These are phyloP conservation scores for Cadophora gregata DNA, from an alignment of 2,329 filamentous ascomycete genomes.

Conservation along the genomic window DNA sequence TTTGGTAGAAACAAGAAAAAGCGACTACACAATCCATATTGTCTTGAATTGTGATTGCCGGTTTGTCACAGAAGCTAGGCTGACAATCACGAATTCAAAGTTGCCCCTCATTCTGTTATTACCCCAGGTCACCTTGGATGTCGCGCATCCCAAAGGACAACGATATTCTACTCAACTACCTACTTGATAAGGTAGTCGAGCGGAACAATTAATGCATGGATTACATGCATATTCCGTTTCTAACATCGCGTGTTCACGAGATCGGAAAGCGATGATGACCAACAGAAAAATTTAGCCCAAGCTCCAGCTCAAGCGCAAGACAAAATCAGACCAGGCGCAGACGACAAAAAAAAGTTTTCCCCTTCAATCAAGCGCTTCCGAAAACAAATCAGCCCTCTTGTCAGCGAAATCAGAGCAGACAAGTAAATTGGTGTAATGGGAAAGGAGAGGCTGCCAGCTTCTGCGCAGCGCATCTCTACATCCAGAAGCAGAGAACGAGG, in stretches of 20 bases:
- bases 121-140: no score
- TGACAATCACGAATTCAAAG: no score
- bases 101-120: no score
- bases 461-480: neutral
- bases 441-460: constrained; percentile 1
- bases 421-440: constrained; percentile 10
- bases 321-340: neutral
- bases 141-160: no score
- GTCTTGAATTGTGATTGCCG: no score
- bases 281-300: neutral
- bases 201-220: no score
- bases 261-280: neutral
- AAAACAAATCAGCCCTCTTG: neutral
- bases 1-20: no score
- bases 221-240: neutral
- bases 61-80: no score
- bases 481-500: neutral
- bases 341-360: neutral
- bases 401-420: neutral
- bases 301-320: neutral
- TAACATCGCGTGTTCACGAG: neutral
- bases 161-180: no score
- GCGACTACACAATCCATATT: no score
- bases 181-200: no score
- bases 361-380: neutral